Conservation (phyloP, 2,329 filamentous ascomycete genomes). For the Exophiala viscosa region DNA sequence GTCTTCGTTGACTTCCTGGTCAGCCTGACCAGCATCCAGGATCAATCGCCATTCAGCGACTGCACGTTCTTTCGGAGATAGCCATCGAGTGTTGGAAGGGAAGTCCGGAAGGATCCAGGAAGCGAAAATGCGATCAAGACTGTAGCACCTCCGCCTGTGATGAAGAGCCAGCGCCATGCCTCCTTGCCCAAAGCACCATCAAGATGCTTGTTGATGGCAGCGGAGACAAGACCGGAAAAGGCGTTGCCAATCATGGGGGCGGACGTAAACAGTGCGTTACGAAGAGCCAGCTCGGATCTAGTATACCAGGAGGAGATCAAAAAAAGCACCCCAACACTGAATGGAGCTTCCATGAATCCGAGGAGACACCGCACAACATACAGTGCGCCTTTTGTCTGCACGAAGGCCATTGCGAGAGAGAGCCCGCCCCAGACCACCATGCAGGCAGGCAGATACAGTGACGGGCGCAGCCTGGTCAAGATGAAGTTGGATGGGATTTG, state of each 20-base stretch:
- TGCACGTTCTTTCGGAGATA: conserved; percentile 56
- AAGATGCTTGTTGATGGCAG: conserved; percentile 2
- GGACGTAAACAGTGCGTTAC: conserved; percentile 57
- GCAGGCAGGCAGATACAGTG: conserved; percentile 25
- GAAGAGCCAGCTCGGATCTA: conserved; percentile 38
- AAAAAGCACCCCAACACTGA: conserved; percentile 55
- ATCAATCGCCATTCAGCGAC: conserved; percentile 42
- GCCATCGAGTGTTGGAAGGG: conserved; percentile 58
- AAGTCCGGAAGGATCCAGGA: conserved; percentile 65
- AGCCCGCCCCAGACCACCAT: not conserved
- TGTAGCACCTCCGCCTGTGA: conserved; percentile 60
- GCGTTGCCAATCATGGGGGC: conserved; percentile 58
- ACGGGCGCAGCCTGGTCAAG: conserved; percentile 40
- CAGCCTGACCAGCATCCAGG: conserved; percentile 12
- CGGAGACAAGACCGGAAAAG: conserved; percentile 8
- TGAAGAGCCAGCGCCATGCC: conserved; percentile 42
- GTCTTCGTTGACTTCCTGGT: conserved; percentile 33
- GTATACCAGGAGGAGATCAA: conserved; percentile 59
- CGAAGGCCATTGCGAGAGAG: not conserved
- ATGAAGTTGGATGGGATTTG: conserved; percentile 48
- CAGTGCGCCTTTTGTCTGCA: not conserved
- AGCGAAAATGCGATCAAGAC: conserved; percentile 56
- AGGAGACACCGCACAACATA: conserved; percentile 35
- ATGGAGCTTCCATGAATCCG: conserved; percentile 49
- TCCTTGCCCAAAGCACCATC: conserved; percentile 6